A percentile compares a stretch with the other conserved stretches of the same genome.
These are phyloP conservation scores for Stenocarpella maydis DNA, from an alignment of 2,329 filamentous ascomycete species.

Conservation along the genomic window DNA sequence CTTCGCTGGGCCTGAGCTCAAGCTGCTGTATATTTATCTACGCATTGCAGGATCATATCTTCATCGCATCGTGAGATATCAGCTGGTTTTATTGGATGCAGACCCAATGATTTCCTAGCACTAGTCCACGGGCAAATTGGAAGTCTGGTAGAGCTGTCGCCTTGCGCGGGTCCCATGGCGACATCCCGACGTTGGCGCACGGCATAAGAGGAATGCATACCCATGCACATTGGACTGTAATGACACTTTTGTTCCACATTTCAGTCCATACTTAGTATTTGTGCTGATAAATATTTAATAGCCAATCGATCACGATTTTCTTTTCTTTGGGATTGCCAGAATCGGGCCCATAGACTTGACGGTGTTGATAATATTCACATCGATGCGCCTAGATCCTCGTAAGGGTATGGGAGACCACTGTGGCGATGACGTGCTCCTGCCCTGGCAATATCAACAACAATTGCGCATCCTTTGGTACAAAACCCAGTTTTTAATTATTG, in stretches of 20 bases:
- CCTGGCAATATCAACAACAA: too few species aligned
- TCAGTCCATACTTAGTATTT: background rate
- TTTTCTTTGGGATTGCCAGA: background rate
- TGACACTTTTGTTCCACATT: background rate
- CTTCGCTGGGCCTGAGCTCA: background rate
- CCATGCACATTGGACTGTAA: background rate
- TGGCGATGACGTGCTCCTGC: too few species aligned
- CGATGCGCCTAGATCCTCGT: too few species aligned
- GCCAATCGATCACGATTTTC: background rate
- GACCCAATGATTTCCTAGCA: background rate
- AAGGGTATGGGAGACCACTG: too few species aligned
- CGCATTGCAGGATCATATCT: background rate
- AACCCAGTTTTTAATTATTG: too few species aligned
- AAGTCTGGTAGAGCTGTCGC: background rate
- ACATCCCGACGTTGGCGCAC: background rate
- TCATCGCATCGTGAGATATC: background rate
- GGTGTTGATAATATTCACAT: too few species aligned
- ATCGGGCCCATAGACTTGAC: too few species aligned
- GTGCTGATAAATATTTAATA: background rate
- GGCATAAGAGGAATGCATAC: background rate
- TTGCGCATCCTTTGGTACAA: too few species aligned
- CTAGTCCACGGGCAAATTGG: background rate
- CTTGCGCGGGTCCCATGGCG: constrained; percentile 19
- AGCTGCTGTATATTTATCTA: too few species aligned
- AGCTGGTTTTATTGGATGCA: background rate